These are phyloP conservation scores for Flaveria trinervia DNA, from an alignment of 129 eudicot genomes.

Conservation along the genomic window DNA sequence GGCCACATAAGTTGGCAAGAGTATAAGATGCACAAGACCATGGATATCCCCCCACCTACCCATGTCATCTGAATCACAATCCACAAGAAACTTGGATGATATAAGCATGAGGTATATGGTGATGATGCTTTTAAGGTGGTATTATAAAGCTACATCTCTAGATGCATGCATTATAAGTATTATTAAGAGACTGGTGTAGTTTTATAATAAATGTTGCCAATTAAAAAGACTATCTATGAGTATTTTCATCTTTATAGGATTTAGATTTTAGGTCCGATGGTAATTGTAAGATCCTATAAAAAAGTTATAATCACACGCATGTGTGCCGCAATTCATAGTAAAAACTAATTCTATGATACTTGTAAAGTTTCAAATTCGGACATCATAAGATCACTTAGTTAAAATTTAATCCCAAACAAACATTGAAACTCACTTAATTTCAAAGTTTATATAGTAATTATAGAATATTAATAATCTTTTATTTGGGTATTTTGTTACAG, in stretches of 20 bases:
- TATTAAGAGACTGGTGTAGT: slow-evolving; percentile 12
- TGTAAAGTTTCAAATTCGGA: not conserved
- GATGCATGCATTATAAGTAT: not conserved
- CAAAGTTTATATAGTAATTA: too few species aligned
- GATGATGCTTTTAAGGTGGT: slow-evolving; percentile 22
- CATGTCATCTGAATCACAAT: slow-evolving; percentile 52
- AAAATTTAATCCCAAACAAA: too few species aligned
- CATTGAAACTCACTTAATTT: too few species aligned
- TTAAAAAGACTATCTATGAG: not conserved
- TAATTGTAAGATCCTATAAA: not conserved
- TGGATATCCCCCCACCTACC: slow-evolving; percentile 43
- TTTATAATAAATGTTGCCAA: not conserved
- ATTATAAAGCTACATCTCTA: slow-evolving; percentile 7
- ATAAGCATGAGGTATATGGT: slow-evolving; percentile 65
- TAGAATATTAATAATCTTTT: too few species aligned
- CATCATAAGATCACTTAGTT: not conserved
- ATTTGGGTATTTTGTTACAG: too few species aligned
- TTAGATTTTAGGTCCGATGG: not conserved
- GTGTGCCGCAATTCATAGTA: not conserved
- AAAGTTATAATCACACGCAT: not conserved
- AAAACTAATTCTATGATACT: not conserved
- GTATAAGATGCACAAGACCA: slow-evolving; percentile 47
- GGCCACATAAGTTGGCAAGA: slow-evolving; percentile 40
- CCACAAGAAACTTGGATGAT: slow-evolving; percentile 50
- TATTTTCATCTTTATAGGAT: not conserved